Percentiles rank a stretch among this genome's conserved stretches.
These are phyloP conservation scores for Pittosporum tobira DNA, from an alignment of 129 eudicot genomes.

Conservation along the genomic window DNA sequence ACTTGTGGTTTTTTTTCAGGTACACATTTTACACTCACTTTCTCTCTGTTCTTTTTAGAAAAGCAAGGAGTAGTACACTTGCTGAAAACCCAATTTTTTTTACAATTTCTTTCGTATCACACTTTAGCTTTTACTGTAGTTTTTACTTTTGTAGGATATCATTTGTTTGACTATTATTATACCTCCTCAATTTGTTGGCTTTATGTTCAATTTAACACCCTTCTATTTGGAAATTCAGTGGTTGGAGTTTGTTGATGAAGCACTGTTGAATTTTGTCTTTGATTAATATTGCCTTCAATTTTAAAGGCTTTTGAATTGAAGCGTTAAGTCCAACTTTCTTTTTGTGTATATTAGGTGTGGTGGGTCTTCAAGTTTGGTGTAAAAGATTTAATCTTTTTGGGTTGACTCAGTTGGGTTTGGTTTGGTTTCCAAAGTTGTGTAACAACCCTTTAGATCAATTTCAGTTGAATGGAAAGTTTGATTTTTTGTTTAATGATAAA, in stretches of 20 bases:
- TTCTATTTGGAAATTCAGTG: too few species aligned
- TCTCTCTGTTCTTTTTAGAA: not conserved
- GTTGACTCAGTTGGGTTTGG: slow-evolving; percentile 18
- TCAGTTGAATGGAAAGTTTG: slow-evolving; percentile 8
- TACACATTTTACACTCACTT: not conserved
- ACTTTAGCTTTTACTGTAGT: not conserved
- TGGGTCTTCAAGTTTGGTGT: slow-evolving; percentile 22
- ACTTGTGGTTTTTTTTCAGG: slow-evolving; percentile 4
- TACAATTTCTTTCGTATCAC: not conserved
- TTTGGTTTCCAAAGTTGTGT: slow-evolving; percentile 17
- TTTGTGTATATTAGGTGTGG: slow-evolving; percentile 3
- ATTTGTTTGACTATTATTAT: not conserved
- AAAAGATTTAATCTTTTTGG: slow-evolving; percentile 14
- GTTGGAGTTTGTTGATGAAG: too few species aligned
- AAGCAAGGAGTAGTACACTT: not conserved
- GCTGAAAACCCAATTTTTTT: not conserved
- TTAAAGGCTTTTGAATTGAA: too few species aligned
- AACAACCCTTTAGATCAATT: slow-evolving; percentile 14
- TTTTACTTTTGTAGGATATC: not conserved
- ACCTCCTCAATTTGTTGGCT: not conserved
- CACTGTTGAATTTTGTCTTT: too few species aligned
- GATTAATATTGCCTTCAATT: too few species aligned
- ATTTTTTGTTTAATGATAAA: slow-evolving; percentile 10
- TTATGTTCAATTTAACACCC: not conserved
- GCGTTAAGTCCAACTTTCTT: not conserved